A percentile compares a stretch with the other conserved stretches of the same genome.
Conservation (phyloP, 179 eudicot species). For the Silene noctiflora region DNA sequence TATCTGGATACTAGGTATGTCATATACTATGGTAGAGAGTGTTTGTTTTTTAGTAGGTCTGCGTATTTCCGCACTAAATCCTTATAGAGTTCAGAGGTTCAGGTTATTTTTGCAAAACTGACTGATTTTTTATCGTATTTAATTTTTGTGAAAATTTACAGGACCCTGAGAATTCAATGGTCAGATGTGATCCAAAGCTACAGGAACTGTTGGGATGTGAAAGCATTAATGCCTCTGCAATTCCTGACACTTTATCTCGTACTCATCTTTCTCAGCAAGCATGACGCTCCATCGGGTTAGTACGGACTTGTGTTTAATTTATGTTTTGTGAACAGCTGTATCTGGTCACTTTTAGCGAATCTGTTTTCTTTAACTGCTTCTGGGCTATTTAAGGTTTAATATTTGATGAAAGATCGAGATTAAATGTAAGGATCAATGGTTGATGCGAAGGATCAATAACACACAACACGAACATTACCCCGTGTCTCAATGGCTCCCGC, state of each 20-base stretch:
- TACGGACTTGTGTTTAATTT: not conserved
- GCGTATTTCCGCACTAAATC: not conserved
- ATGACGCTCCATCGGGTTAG: slow-evolving; percentile 50
- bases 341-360: not conserved
- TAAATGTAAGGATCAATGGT: not conserved
- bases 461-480: not conserved
- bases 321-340: not conserved
- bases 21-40: not conserved
- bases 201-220: slow-evolving; percentile 75
- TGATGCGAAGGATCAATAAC: not conserved
- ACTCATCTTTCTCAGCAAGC: slow-evolving; percentile 60
- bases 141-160: slow-evolving; percentile 20
- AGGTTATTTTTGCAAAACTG: not conserved
- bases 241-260: slow-evolving; percentile 64
- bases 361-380: not conserved
- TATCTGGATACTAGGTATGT: not conserved
- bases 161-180: slow-evolving; percentile 67
- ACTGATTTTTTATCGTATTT: not conserved
- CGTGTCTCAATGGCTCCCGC: too few relatives aligned
- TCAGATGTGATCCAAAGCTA: slow-evolving; percentile 74
- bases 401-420: not conserved
- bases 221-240: slow-evolving; percentile 61
- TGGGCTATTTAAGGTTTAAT: not conserved
- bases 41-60: not conserved
- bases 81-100: not conserved